A percentile compares a stretch with the other conserved stretches of the same genome.
These are phyloP conservation scores for Fraxinus dipetala DNA, from an alignment of 305 asterid species.

Conservation along the genomic window DNA sequence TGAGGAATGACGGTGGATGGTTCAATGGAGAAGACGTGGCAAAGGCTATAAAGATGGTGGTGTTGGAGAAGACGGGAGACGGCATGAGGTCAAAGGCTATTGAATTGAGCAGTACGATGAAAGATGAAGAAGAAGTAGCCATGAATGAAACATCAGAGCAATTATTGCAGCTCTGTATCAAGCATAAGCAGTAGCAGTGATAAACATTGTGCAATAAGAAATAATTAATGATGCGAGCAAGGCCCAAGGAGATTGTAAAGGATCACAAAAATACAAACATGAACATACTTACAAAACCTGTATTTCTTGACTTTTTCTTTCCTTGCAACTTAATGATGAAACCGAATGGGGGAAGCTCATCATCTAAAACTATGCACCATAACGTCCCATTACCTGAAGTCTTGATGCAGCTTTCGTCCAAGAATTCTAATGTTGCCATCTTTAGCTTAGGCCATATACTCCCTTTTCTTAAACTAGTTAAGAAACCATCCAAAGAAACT, in stretches of 20 bases:
- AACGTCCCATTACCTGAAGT: not conserved
- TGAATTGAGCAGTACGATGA: too few species aligned
- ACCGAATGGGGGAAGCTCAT: not conserved
- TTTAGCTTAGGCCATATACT: slow-evolving; percentile 35
- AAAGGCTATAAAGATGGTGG: slow-evolving; percentile 20
- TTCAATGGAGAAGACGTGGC: slow-evolving; percentile 29
- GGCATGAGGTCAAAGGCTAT: not conserved
- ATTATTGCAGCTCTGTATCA: slow-evolving; percentile 23
- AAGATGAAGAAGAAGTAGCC: too few species aligned
- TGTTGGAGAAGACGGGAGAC: slow-evolving; percentile 15
- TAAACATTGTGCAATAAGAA: not conserved
- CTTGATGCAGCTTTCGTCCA: not conserved
- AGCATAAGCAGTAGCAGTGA: not conserved
- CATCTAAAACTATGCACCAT: not conserved
- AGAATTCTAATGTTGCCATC: slow-evolving; percentile 38
- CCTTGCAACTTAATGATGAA: not conserved
- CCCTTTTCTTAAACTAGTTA: slow-evolving; percentile 34
- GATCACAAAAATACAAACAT: too few species aligned
- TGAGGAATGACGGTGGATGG: not conserved
- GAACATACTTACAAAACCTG: not conserved
- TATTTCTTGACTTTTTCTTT: not conserved
- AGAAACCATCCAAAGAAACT: slow-evolving; percentile 4
- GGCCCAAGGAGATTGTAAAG: too few species aligned
- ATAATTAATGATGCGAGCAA: too few species aligned
- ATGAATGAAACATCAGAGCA: slow-evolving; percentile 21